These are phyloP conservation scores for Rhytidhysteron rufulum DNA, from an alignment of 2,329 filamentous ascomycete species.

Conservation along the genomic window DNA sequence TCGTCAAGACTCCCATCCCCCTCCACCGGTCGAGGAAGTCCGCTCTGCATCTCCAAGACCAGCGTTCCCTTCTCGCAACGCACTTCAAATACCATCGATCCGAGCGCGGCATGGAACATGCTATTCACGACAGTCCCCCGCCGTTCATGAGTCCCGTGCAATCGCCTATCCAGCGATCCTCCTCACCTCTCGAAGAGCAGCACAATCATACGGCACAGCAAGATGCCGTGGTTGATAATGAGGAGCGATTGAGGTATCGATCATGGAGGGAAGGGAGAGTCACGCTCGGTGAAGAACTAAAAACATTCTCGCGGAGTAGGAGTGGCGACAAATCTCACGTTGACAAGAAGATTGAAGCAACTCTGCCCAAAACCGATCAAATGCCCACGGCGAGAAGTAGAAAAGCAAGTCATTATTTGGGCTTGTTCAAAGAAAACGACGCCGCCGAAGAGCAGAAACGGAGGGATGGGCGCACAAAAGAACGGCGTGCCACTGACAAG, in stretches of 20 bases:
- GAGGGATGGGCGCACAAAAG: slow-evolving; percentile 42
- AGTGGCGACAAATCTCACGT: slow-evolving; percentile 46
- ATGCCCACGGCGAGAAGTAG: slow-evolving; percentile 55
- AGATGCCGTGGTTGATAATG: slow-evolving; percentile 27
- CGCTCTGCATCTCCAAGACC: slow-evolving; percentile 19
- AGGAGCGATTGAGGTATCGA: slow-evolving; percentile 44
- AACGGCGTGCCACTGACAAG: slow-evolving; percentile 31
- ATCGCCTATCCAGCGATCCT: slow-evolving; percentile 29
- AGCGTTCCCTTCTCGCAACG: slow-evolving; percentile 27
- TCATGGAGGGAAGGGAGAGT: slow-evolving; percentile 49
- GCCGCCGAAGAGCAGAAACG: slow-evolving; percentile 50
- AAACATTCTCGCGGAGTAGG: slow-evolving; percentile 34
- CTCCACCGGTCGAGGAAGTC: slow-evolving; percentile 5
- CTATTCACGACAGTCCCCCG: slow-evolving; percentile 26
- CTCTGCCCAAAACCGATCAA: slow-evolving; percentile 55
- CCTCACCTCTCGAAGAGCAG: slow-evolving; percentile 20
- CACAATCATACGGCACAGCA: slow-evolving; percentile 3
- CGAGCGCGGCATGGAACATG: slow-evolving; percentile 15
- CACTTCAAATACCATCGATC: slow-evolving; percentile 26
- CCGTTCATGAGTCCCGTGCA: slow-evolving; percentile 37
- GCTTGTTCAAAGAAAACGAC: slow-evolving; percentile 62
- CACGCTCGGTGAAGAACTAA: slow-evolving; percentile 36
- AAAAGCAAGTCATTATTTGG: slow-evolving; percentile 63
- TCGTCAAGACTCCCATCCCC: slow-evolving; percentile 5
- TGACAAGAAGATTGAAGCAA: slow-evolving; percentile 62